Percentiles rank a stretch among this genome's conserved stretches.
Conservation (phyloP, 805 yeast genomes). For the Lachancea meyersii region DNA sequence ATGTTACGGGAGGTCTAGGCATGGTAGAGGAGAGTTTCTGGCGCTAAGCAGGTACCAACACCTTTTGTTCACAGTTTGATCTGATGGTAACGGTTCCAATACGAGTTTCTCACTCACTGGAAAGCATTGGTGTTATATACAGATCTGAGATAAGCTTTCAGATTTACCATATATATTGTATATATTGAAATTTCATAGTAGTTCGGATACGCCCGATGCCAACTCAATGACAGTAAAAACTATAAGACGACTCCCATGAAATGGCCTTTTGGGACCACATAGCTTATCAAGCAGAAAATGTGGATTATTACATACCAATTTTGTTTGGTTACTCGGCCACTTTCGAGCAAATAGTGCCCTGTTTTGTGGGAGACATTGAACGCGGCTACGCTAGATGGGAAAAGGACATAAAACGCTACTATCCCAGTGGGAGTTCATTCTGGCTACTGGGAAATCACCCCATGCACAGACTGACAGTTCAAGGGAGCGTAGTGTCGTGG, state of each 20-base stretch:
- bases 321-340: conserved; percentile 34
- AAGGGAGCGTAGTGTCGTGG: conserved; percentile 35
- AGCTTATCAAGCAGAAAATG: conserved; percentile 18
- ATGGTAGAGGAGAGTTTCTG: not conserved
- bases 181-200: not conserved
- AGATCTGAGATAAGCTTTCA: not conserved
- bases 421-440: conserved; percentile 10
- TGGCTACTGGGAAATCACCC: conserved; percentile 41
- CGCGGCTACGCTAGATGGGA: conserved; percentile 16
- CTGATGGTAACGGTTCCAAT: no score
- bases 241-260: not conserved
- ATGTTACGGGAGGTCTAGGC: conserved; percentile 56
- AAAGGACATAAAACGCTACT: conserved; percentile 27
- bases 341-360: conserved; percentile 25
- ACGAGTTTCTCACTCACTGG: no score
- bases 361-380: conserved; percentile 30
- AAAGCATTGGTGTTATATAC: not conserved
- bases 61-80: no score
- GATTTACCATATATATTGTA: not conserved
- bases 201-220: conserved; percentile 10
- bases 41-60: no score
- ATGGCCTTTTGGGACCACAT: conserved; percentile 19
- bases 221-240: not conserved
- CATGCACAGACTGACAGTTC: conserved; percentile 29
- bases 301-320: conserved; percentile 33